Conservation (phyloP, 345 rosid genomes). For the Triadica sebifera region DNA sequence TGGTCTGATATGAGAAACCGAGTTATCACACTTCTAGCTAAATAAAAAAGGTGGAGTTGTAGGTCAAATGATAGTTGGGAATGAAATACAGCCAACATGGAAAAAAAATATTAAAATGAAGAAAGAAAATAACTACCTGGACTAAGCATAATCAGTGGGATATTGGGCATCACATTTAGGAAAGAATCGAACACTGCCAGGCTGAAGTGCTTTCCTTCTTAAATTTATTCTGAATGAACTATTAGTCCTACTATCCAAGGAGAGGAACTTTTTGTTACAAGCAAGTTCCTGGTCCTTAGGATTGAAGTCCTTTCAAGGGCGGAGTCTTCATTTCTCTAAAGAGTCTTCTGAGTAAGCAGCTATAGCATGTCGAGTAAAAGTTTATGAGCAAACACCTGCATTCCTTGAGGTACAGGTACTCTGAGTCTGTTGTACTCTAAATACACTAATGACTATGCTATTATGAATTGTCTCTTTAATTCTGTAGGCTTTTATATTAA, state of each 20-base stretch:
- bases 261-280: not conserved
- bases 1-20: conserved; percentile 3
- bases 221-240: not conserved
- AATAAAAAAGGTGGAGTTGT: not conserved
- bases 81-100: not conserved
- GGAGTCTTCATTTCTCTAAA: not conserved
- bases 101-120: too few relatives aligned
- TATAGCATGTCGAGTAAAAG: not conserved
- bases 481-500: not conserved
- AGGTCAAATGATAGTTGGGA: not conserved
- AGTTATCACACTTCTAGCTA: not conserved
- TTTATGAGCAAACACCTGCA: not conserved
- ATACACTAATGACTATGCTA: not conserved
- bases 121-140: not conserved
- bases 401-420: not conserved
- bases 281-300: not conserved
- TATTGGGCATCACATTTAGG: not conserved
- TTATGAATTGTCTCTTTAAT: not conserved
- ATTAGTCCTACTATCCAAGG: not conserved
- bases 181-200: not conserved
- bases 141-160: not conserved
- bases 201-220: not conserved
- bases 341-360: not conserved
- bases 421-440: not conserved
- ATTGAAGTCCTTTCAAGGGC: not conserved